A percentile compares a stretch with the other conserved stretches of the same genome.
phyloP scores from a whole-genome alignment of 2,329 filamentous ascomycete species.

The Aspergillus brunneoviolaceus region DNA sequence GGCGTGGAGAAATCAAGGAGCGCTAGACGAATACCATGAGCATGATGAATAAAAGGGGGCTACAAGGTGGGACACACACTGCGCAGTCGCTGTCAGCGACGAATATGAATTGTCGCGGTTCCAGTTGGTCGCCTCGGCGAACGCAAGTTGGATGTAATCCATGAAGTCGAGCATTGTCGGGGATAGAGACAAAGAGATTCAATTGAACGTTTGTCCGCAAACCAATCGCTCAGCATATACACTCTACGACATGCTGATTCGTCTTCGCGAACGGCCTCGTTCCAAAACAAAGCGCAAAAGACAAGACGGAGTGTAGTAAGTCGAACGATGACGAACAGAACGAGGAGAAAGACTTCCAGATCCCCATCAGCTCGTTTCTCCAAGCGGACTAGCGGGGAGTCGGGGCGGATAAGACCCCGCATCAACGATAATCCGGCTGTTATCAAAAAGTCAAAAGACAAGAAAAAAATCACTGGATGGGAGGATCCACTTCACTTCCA shows the following conservation, averaged over 20 bases:
- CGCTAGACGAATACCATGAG: constrained; percentile 50
- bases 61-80: constrained; percentile 55
- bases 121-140: constrained; percentile 84
- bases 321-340: background rate
- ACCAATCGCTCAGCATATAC: background rate
- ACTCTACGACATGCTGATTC: background rate
- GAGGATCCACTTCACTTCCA: constrained; percentile 11
- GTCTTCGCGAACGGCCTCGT: background rate
- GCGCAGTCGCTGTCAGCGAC: constrained; percentile 76
- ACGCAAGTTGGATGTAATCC: constrained; percentile 92
- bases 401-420: constrained; percentile 37
- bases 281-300: background rate
- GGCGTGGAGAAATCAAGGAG: constrained; percentile 88
- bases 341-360: background rate
- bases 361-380: constrained; percentile 33
- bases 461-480: constrained; percentile 29
- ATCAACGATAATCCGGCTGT: constrained; percentile 39
- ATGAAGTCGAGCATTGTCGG: constrained; percentile 86
- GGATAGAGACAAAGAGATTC: background rate
- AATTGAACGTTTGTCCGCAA: background rate
- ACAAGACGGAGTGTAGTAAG: background rate
- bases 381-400: constrained; percentile 27
- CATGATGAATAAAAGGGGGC: background rate
- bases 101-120: constrained; percentile 90
- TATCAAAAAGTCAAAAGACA: constrained; percentile 36